Conservation (phyloP, 2,329 filamentous ascomycete genomes). For the Colletotrichum sp. region DNA sequence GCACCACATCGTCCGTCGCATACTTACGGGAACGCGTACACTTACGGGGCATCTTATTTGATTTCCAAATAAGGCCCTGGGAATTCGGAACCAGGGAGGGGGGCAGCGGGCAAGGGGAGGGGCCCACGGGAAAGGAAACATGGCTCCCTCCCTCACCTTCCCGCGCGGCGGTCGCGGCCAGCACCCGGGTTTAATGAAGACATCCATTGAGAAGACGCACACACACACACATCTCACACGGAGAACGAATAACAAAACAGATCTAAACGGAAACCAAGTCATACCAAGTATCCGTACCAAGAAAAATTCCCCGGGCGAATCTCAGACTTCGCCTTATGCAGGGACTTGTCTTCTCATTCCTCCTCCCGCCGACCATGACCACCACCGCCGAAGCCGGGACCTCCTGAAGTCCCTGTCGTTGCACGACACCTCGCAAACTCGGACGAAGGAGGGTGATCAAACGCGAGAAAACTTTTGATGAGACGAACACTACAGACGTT, state of each 20-base stretch:
- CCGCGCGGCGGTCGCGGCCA: neutral
- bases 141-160: constrained; percentile 7
- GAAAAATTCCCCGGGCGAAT: neutral
- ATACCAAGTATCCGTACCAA: neutral
- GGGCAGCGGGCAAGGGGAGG: neutral
- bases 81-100: neutral
- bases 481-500: constrained; percentile 2
- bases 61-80: neutral
- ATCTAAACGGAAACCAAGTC: neutral
- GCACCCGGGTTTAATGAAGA: neutral
- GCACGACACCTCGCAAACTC: neutral
- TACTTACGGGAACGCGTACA: neutral
- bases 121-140: neutral
- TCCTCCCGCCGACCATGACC: neutral
- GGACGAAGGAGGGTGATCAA: neutral
- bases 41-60: neutral
- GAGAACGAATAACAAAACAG: neutral
- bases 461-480: neutral
- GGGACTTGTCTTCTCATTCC: neutral
- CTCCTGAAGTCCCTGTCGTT: neutral
- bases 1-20: neutral
- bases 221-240: neutral
- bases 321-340: neutral
- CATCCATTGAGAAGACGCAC: neutral
- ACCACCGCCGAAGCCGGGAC: neutral